Conservation (phyloP, 352 stramenopile species). For the Elongisporangium undulatum region DNA sequence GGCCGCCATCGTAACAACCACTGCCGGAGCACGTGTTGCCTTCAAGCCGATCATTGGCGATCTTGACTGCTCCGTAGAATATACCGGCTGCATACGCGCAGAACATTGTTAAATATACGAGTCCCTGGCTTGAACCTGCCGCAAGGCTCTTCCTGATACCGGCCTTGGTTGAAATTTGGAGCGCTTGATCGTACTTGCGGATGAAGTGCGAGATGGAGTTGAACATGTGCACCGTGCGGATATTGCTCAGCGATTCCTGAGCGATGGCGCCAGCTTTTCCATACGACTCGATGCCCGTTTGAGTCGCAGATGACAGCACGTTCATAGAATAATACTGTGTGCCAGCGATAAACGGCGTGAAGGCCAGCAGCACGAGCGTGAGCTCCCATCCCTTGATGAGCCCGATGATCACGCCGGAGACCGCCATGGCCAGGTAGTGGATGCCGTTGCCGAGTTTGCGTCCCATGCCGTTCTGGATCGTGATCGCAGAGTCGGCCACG, state of each 20-base stretch:
- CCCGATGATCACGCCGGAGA: constrained; percentile 38
- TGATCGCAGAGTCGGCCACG: constrained; percentile 26
- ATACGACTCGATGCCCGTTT: constrained; percentile 20
- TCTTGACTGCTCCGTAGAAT: constrained; percentile 30
- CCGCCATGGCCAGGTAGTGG: constrained; percentile 23
- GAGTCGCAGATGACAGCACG: constrained; percentile 12
- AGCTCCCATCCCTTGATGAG: constrained; percentile 50
- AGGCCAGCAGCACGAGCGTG: constrained; percentile 41
- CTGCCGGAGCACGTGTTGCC: constrained; percentile 16
- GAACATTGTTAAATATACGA: constrained; percentile 21
- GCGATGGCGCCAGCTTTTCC: constrained; percentile 33
- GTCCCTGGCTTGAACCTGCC: constrained; percentile 11
- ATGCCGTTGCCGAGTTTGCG: constrained; percentile 36
- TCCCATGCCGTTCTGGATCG: constrained; percentile 41
- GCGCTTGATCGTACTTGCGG: constrained; percentile 32
- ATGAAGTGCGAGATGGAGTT: constrained; percentile 30
- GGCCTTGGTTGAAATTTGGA: constrained; percentile 17
- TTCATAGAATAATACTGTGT: constrained; percentile 21
- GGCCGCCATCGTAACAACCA: constrained; percentile 33
- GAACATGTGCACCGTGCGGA: constrained; percentile 56
- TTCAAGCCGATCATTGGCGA: constrained; percentile 22
- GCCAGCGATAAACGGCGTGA: constrained; percentile 32
- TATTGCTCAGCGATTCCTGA: constrained; percentile 46
- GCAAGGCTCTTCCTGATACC: constrained; percentile 22
- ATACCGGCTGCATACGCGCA: constrained; percentile 33